Percentiles rank a stretch among this genome's conserved stretches.
These are phyloP conservation scores for Colletotrichum sp. DNA, from an alignment of 2,329 filamentous ascomycete genomes.

Conservation along the genomic window DNA sequence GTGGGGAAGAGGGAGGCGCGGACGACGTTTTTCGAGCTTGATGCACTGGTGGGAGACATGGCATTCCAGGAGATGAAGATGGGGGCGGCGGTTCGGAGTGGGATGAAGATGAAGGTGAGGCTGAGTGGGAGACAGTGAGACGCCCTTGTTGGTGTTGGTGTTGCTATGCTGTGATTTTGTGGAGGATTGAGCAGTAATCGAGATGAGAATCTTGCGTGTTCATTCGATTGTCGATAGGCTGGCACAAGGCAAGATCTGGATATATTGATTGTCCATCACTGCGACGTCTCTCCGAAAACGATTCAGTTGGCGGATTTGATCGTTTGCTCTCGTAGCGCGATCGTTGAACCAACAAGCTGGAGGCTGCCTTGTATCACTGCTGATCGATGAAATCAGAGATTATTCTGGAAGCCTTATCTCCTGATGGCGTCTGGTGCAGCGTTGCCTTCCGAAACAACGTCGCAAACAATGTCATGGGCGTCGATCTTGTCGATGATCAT, in stretches of 20 bases:
- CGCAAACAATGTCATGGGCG: neutral
- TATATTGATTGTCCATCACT: neutral
- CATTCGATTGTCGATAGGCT: neutral
- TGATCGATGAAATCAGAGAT: neutral
- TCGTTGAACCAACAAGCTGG: neutral
- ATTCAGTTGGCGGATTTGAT: neutral
- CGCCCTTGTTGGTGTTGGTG: no score
- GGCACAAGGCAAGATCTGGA: neutral
- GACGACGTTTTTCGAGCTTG: conserved; percentile 24
- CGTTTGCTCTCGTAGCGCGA: neutral
- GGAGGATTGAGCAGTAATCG: neutral
- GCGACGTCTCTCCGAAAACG: neutral
- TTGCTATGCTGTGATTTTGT: neutral
- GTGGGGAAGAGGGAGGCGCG: neutral
- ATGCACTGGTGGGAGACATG: conserved; percentile 25
- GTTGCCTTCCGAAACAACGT: neutral
- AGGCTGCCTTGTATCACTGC: neutral
- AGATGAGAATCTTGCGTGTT: neutral
- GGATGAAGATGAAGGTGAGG: conserved; percentile 2
- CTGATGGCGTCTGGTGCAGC: neutral
- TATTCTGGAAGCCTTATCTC: neutral
- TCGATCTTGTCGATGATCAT: neutral
- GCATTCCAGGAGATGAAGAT: conserved; percentile 19
- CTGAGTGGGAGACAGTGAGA: neutral
- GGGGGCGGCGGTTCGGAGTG: conserved; percentile 6